These are phyloP conservation scores for Eleusine indica DNA, from an alignment of 176 grass and related monocot species.

Conservation along the genomic window DNA sequence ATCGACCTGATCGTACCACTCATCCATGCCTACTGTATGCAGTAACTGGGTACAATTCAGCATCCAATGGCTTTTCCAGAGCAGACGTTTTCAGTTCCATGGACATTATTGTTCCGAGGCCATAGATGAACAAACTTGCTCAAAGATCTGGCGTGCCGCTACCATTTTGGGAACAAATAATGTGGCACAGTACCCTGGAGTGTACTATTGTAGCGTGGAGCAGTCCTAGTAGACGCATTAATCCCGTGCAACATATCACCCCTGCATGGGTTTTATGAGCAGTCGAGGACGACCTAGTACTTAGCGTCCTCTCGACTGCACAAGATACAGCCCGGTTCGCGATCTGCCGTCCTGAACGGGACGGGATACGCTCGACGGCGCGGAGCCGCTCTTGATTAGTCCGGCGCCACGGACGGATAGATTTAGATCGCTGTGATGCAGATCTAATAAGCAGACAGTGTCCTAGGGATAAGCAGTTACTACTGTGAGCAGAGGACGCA, in stretches of 20 bases:
- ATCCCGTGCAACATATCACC: neutral
- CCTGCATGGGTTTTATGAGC: neutral
- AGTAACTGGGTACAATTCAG: neutral
- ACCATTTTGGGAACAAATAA: neutral
- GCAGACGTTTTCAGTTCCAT: neutral
- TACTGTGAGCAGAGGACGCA: slow-evolving; percentile 19
- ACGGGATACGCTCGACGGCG: slow-evolving; percentile 6
- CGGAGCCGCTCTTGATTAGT: neutral
- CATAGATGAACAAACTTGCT: neutral
- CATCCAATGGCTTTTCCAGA: neutral
- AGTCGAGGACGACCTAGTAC: neutral
- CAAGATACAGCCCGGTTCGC: neutral
- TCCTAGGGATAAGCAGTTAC: neutral
- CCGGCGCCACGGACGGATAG: neutral
- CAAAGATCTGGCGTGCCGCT: neutral
- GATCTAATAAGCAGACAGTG: slow-evolving; percentile 27
- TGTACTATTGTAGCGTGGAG: neutral
- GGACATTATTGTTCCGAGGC: neutral
- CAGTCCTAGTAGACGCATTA: neutral
- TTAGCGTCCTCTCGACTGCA: neutral
- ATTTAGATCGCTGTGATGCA: neutral
- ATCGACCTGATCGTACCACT: no score
- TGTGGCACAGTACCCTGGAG: neutral
- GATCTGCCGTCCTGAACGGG: neutral
- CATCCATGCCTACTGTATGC: no score